Percentiles rank a stretch among this genome's conserved stretches.
Conservation (phyloP, 2,329 filamentous ascomycete species). For the Fusarium beomiforme region DNA sequence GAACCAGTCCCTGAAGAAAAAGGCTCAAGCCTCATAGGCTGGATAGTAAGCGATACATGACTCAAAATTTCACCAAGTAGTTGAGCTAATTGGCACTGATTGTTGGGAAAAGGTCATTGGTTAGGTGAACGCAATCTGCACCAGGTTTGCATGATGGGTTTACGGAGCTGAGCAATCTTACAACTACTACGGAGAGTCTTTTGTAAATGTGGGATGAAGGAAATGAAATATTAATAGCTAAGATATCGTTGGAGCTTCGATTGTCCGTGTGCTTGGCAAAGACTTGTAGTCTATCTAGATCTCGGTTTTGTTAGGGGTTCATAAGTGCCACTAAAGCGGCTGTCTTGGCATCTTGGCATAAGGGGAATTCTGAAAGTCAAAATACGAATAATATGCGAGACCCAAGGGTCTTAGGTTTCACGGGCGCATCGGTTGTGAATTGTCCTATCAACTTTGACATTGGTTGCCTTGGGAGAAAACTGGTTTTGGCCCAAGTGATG, state of each 20-base stretch:
- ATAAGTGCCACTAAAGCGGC: neutral
- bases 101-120: accelerated
- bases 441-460: neutral
- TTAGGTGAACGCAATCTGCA: accelerated
- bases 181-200: too few relatives aligned
- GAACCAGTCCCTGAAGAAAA: too few relatives aligned
- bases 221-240: too few relatives aligned
- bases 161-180: neutral
- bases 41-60: too few relatives aligned
- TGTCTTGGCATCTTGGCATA: neutral
- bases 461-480: neutral
- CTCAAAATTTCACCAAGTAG: neutral
- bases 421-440: neutral
- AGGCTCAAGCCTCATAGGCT: neutral
- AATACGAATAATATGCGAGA: neutral
- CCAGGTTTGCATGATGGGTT: accelerated
- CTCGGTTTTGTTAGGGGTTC: neutral
- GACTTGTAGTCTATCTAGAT: too few relatives aligned
- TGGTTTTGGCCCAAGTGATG: neutral
- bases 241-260: neutral
- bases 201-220: too few relatives aligned
- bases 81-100: accelerated
- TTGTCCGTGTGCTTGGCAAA: neutral
- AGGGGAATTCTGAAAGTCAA: too few relatives aligned
- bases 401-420: neutral